Conservation (phyloP, 1,284 basidiomycete genomes). For the Ustilago hordei region DNA sequence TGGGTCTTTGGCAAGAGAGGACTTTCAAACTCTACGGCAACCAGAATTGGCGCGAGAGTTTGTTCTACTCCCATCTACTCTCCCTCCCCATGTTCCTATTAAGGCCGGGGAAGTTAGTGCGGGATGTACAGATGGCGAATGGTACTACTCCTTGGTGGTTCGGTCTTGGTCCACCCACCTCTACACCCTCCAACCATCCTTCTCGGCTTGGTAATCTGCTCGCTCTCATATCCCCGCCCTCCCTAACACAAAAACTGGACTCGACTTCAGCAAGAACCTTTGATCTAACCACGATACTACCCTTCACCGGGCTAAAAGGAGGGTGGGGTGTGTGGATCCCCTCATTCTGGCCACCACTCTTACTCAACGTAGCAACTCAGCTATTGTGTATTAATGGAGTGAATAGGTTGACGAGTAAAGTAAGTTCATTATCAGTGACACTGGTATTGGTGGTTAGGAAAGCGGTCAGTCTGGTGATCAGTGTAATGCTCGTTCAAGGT, state of each 20-base stretch:
- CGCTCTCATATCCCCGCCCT: slow-evolving; percentile 7
- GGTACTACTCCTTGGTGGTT: slow-evolving; percentile 54
- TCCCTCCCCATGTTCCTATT: slow-evolving; percentile 79
- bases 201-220: slow-evolving; percentile 42
- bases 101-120: slow-evolving; percentile 8
- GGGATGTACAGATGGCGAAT: slow-evolving; percentile 51
- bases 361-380: slow-evolving; percentile 83
- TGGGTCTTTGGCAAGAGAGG: slow-evolving; percentile 87
- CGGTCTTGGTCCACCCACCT: slow-evolving; percentile 27
- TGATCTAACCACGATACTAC: slow-evolving; percentile 48
- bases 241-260: not conserved
- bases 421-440: slow-evolving; percentile 85
- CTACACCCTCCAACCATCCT: not conserved
- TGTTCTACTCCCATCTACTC: slow-evolving; percentile 81
- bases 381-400: slow-evolving; percentile 90
- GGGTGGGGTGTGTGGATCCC: slow-evolving; percentile 73
- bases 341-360: slow-evolving; percentile 76
- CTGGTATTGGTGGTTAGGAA: slow-evolving; percentile 90
- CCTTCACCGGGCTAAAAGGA: too few species aligned
- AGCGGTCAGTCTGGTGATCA: slow-evolving; percentile 83
- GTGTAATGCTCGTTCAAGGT: slow-evolving; percentile 74
- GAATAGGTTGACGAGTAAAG: slow-evolving; percentile 80
- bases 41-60: slow-evolving; percentile 84
- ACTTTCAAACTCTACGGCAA: slow-evolving; percentile 79
- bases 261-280: slow-evolving; percentile 40